Percentiles rank a stretch among this genome's conserved stretches.
Conservation (phyloP, 1,284 basidiomycete genomes). For the Amylostereum areolatum region DNA sequence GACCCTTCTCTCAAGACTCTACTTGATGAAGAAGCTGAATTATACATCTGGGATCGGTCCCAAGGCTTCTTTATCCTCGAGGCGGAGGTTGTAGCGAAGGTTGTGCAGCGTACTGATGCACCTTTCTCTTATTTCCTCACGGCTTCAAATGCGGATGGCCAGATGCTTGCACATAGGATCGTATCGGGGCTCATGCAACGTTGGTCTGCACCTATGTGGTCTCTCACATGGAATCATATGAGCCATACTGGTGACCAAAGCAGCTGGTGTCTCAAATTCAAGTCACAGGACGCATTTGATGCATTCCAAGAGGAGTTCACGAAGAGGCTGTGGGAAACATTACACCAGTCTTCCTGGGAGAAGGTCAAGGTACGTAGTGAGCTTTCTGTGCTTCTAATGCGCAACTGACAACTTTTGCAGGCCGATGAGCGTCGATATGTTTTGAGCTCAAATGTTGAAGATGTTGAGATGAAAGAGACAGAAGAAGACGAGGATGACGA, state of each 20-base stretch:
- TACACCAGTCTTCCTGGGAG: slow-evolving; percentile 71
- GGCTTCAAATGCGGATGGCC: slow-evolving; percentile 43
- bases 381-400: background rate
- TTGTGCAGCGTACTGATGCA: slow-evolving; percentile 47
- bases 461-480: slow-evolving; percentile 81
- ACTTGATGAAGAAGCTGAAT: slow-evolving; percentile 40
- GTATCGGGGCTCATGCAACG: slow-evolving; percentile 73
- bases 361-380: slow-evolving; percentile 72
- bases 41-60: slow-evolving; percentile 74
- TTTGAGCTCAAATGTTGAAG: slow-evolving; percentile 64
- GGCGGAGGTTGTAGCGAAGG: slow-evolving; percentile 64
- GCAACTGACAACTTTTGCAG: slow-evolving; percentile 26
- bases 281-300: slow-evolving; percentile 49
- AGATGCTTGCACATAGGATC: slow-evolving; percentile 57
- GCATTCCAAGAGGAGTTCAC: slow-evolving; percentile 67
- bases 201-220: slow-evolving; percentile 54
- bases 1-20: slow-evolving; percentile 26
- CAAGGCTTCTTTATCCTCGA: slow-evolving; percentile 70
- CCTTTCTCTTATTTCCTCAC: slow-evolving; percentile 62
- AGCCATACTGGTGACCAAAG: slow-evolving; percentile 55
- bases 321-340: slow-evolving; percentile 76
- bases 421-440: slow-evolving; percentile 78
- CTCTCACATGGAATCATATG: slow-evolving; percentile 83
- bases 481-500: slow-evolving; percentile 74
- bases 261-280: slow-evolving; percentile 85